These are phyloP conservation scores for Fomes fomentarius DNA, from an alignment of 1,284 basidiomycete genomes.

Conservation along the genomic window DNA sequence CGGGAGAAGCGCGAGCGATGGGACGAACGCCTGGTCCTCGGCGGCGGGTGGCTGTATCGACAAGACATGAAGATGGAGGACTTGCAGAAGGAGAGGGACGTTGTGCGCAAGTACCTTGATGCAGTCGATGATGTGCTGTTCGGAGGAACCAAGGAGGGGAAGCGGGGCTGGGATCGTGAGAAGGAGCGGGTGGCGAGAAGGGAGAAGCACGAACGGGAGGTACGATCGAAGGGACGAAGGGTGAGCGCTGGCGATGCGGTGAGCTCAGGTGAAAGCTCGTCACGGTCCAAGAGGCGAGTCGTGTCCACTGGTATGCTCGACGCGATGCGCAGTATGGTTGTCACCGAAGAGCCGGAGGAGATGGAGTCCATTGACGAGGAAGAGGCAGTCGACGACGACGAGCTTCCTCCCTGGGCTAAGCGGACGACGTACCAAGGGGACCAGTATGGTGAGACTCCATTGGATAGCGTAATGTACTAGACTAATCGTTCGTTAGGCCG, in stretches of 20 bases:
- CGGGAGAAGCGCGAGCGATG: conserved; percentile 66
- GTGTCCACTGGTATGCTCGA: conserved; percentile 59
- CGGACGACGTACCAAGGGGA: conserved; percentile 55
- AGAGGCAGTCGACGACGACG: conserved; percentile 61
- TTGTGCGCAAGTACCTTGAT: conserved; percentile 66
- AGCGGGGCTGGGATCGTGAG: conserved; percentile 60
- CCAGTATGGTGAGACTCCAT: conserved; percentile 53
- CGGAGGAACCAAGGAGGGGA: conserved; percentile 51
- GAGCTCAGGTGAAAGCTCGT: conserved; percentile 4
- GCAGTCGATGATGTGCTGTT: conserved; percentile 77
- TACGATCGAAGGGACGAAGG: conserved; percentile 45
- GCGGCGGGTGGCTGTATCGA: conserved; percentile 79
- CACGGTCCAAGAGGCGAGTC: conserved; percentile 44
- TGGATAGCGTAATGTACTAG: neutral
- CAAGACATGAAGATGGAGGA: conserved; percentile 61
- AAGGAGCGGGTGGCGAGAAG: conserved; percentile 46
- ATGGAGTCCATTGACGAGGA: conserved; percentile 54
- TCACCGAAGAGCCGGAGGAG: conserved; percentile 64
- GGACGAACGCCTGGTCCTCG: conserved; percentile 78
- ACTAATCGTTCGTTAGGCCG: conserved; percentile 47
- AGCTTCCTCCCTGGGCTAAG: conserved; percentile 77
- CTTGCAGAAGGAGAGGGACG: conserved; percentile 56
- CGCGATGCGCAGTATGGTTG: conserved; percentile 46
- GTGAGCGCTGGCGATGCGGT: conserved; percentile 52
- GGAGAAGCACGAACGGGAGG: conserved; percentile 34